Evolutionary conservation across 2,329 filamentous ascomycete genomes (phyloP).

Genomic region (Penicillium sp.): DNA sequence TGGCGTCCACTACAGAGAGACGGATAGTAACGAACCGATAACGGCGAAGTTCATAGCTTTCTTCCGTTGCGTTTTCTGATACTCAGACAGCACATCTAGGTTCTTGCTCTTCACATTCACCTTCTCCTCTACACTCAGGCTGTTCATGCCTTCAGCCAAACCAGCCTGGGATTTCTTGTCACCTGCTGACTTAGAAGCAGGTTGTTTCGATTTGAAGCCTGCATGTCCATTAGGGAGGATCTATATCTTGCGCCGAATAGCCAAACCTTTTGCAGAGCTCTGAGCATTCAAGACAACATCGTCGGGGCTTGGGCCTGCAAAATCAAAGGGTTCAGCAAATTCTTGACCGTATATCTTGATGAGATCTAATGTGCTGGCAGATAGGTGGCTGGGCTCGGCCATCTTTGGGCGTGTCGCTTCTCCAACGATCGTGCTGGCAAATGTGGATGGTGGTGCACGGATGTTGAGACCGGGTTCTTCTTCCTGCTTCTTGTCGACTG

Average conservation of each 20-base stretch:
- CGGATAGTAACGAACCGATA: constrained; percentile 55
- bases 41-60: constrained; percentile 83
- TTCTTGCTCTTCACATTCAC: constrained; percentile 61
- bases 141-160: constrained; percentile 42
- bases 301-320: constrained; percentile 81
- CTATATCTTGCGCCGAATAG: constrained; percentile 33
- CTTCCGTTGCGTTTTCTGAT: constrained; percentile 65
- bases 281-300: constrained; percentile 81
- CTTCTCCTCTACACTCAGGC: constrained; percentile 43
- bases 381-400: constrained; percentile 30
- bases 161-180: constrained; percentile 38
- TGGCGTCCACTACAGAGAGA: no score
- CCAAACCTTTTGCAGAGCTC: constrained; percentile 65
- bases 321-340: constrained; percentile 47
- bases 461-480: constrained; percentile 24
- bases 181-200: constrained; percentile 32
- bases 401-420: constrained; percentile 17
- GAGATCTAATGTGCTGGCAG: constrained; percentile 27
- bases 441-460: constrained; percentile 43
- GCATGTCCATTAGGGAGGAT: constrained; percentile 34
- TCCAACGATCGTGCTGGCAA: constrained; percentile 41
- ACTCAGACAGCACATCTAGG: constrained; percentile 73
- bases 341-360: constrained; percentile 34
- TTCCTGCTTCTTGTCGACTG: no score
- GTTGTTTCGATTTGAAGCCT: constrained; percentile 40